Base-by-base conservation (phyloP, 331 rosid genomes). In the Prunus yedoensis region DNA sequence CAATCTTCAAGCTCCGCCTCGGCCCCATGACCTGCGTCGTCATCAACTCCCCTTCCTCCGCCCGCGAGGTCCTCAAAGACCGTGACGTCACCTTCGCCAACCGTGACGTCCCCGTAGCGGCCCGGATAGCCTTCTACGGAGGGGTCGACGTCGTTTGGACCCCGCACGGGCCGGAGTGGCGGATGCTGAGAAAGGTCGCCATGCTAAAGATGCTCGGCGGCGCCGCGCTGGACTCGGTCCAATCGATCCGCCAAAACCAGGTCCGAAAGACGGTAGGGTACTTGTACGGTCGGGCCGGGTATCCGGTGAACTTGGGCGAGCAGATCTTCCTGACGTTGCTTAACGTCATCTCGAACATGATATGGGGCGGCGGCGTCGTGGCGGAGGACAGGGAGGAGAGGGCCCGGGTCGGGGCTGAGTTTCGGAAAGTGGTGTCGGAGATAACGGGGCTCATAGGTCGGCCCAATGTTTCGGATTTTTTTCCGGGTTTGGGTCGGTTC, bases 401-500 rank as follows among this genome's bases (percentile, higher is more conserved):
- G 52, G 86, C 78, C 0, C 32, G 57, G 3, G 0, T 87, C 0
- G 97, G 91, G 16, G 58, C 83, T 52, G 97, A 90, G 84, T 92
- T 92, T 45, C 80, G 96, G 81, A 77, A 80, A 41, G 28, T 80
- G 46, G 82, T 88, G 50, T 68, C 86, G 38, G 82, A 82, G 12
- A 84, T 89, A 53, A 87, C 92, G 16, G 74, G 10, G 14, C 75
- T 89, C 0, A 0, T 88, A 23, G 92, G 83, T 43, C 85, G 65
- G 76, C 99, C 97, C 23, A 90, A 90, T 51, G 2, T 92, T 21
- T 94, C 97, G 61, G 99, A 94, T 25, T 90, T 90, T 14, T 94
- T 72, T 73, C 90, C 97, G 73, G 59, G 78, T 47, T 74, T 94
- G 86, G 92, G 92, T 30, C 86, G 88, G 61, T 94, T 94, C 6